phyloP scores from a whole-genome alignment of 129 eudicot genomes.

The Silybum marianum region DNA sequence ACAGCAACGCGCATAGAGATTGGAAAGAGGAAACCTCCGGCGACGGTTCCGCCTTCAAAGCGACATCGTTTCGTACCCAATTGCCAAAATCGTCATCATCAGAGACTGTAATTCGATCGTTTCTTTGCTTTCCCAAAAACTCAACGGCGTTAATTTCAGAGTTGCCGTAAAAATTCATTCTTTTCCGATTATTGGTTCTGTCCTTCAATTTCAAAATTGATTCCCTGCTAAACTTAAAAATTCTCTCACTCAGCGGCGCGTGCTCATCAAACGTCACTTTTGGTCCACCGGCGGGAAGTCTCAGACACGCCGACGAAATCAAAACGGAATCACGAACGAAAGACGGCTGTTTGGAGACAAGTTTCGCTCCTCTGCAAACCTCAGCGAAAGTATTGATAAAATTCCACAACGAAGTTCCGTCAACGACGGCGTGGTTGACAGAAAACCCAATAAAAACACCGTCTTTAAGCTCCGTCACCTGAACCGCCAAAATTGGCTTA shows the following conservation, averaged over 20 bases:
- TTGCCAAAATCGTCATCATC: conserved; percentile 24
- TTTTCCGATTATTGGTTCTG: conserved; percentile 36
- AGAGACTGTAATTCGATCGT: conserved; percentile 34
- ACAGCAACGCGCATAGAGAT: conserved; percentile 62
- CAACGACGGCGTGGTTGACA: conserved; percentile 70
- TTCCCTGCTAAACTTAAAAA: conserved; percentile 72
- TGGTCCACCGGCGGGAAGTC: conserved; percentile 57
- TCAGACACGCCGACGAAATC: conserved; percentile 50
- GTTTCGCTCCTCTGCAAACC: conserved; percentile 46
- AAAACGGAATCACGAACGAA: conserved; percentile 57
- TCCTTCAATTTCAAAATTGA: conserved; percentile 52
- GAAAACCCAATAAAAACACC: conserved; percentile 70
- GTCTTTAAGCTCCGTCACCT: conserved; percentile 66
- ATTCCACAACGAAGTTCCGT: conserved; percentile 81
- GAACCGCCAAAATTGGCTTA: conserved; percentile 55
- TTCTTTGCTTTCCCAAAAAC: conserved; percentile 55
- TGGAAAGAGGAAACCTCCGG: conserved; percentile 76
- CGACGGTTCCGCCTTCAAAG: conserved; percentile 9
- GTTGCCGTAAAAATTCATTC: conserved; percentile 14
- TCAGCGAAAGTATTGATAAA: conserved; percentile 72
- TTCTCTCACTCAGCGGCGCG: conserved; percentile 59
- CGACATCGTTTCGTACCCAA: conserved; percentile 36
- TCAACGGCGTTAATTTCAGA: conserved; percentile 39
- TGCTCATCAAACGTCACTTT: conserved; percentile 55
- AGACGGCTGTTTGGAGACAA: conserved; percentile 39